These are phyloP conservation scores for Ambrosia artemisiifolia DNA, from an alignment of 129 eudicot species.

Conservation along the genomic window DNA sequence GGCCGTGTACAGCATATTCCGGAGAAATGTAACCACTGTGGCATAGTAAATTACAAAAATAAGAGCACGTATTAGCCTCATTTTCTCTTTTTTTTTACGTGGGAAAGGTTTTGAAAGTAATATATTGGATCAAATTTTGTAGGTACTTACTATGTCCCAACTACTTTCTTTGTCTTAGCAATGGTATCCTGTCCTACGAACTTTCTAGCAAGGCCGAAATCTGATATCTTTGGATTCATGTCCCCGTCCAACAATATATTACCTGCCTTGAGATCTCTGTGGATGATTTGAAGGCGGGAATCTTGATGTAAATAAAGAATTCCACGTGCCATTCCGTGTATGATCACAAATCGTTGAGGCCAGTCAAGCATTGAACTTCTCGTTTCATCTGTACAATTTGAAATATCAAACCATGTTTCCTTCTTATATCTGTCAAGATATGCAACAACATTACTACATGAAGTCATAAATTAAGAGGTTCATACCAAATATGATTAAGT, in stretches of 20 bases:
- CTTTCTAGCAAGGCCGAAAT: slow-evolving; percentile 46
- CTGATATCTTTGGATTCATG: slow-evolving; percentile 51
- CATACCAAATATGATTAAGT: background rate
- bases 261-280: too few species aligned
- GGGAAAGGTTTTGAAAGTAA: background rate
- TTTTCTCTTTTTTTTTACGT: background rate
- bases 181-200: slow-evolving; percentile 8
- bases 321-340: slow-evolving; percentile 41
- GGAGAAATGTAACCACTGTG: background rate
- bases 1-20: background rate
- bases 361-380: slow-evolving; percentile 25
- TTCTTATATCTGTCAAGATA: too few species aligned
- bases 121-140: too few species aligned
- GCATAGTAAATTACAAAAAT: background rate
- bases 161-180: background rate
- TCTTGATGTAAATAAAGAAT: slow-evolving; percentile 50
- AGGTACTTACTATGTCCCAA: background rate
- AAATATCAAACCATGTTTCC: too few species aligned
- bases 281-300: slow-evolving; percentile 41
- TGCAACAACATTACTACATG: too few species aligned
- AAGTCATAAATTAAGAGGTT: too few species aligned
- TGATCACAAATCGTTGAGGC: slow-evolving; percentile 32
- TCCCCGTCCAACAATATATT: slow-evolving; percentile 35
- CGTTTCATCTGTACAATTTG: slow-evolving; percentile 11
- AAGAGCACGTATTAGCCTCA: background rate